Evolutionary conservation across 345 rosid species (phyloP).

Genomic region (Hypericum androsaemum): DNA sequence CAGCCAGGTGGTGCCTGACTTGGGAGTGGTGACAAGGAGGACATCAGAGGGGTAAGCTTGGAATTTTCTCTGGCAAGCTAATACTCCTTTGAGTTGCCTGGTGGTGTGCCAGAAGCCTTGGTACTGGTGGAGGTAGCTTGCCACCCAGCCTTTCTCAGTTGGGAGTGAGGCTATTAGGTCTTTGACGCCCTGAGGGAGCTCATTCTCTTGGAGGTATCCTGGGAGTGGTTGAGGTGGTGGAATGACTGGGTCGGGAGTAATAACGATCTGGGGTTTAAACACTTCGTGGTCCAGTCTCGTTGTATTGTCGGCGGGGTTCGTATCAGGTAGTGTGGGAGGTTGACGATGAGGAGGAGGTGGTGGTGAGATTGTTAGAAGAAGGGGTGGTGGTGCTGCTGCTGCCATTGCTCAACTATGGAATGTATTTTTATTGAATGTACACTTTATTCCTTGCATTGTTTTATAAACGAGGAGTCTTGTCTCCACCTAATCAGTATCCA

Average conservation of each 20-base stretch:
- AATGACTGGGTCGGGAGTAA: too few species aligned
- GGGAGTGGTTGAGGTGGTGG: slow-evolving; percentile 6
- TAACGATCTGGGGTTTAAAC: too few species aligned
- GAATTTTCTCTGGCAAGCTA: slow-evolving; percentile 34
- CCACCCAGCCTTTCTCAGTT: slow-evolving; percentile 28
- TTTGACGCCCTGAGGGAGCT: slow-evolving; percentile 22
- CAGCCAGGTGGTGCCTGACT: slow-evolving; percentile 60
- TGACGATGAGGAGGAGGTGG: neutral
- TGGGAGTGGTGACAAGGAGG: slow-evolving; percentile 44
- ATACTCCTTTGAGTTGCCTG: slow-evolving; percentile 30
- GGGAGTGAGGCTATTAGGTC: slow-evolving; percentile 34
- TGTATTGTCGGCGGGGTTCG: too few species aligned
- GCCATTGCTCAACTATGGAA: neutral
- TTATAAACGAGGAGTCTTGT: too few species aligned
- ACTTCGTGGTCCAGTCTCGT: too few species aligned
- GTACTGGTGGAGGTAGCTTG: slow-evolving; percentile 25
- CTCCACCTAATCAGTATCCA: too few species aligned
- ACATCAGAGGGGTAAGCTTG: slow-evolving; percentile 33
- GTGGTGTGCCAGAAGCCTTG: slow-evolving; percentile 42
- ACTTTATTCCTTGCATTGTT: too few species aligned
- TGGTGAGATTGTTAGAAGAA: neutral
- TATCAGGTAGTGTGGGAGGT: neutral
- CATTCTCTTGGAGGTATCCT: slow-evolving; percentile 29
- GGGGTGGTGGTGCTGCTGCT: neutral
- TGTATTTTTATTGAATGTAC: too few species aligned